phyloP scores from a whole-genome alignment of 768 basidiomycete genomes.

The Mrakia frigida region DNA sequence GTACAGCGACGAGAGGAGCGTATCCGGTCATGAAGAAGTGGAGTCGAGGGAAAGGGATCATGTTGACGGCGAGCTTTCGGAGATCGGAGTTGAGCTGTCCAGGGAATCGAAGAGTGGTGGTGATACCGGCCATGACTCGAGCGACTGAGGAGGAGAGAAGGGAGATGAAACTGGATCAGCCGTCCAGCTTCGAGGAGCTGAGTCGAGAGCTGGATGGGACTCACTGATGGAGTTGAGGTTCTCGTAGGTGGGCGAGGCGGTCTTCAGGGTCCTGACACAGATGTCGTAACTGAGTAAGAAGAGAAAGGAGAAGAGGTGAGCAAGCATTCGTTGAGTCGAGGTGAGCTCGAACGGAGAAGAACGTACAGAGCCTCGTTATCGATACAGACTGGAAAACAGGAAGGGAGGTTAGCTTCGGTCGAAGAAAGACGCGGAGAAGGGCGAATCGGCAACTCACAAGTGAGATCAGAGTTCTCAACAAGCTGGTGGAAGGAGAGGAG shows the following conservation, averaged over 20 bases:
- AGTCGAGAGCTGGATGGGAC: background rate
- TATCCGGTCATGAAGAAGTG: conserved; percentile 97
- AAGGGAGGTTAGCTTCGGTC: background rate
- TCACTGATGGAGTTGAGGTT: conserved; percentile 58
- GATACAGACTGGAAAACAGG: conserved; percentile 27
- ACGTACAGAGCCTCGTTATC: conserved; percentile 45
- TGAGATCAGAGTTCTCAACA: conserved; percentile 79
- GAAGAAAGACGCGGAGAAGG: background rate
- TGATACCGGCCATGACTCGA: conserved; percentile 84
- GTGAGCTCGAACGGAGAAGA: no score
- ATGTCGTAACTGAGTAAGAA: conserved; percentile 40
- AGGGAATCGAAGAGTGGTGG: conserved; percentile 51
- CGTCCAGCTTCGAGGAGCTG: background rate
- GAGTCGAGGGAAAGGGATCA: conserved; percentile 88
- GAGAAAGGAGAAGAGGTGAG: background rate
- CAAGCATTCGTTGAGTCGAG: no score
- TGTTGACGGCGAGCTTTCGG: conserved; percentile 45
- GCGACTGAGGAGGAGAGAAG: conserved; percentile 7
- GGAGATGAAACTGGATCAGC: background rate
- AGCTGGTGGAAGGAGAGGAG: conserved; percentile 80
- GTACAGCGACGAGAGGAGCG: conserved; percentile 75
- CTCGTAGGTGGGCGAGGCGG: conserved; percentile 40
- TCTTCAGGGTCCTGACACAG: conserved; percentile 41
- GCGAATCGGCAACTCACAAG: conserved; percentile 41
- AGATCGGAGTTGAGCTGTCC: conserved; percentile 44